Conservation (phyloP, 1,284 basidiomycete genomes). For the Xerocomus nothofagi region DNA sequence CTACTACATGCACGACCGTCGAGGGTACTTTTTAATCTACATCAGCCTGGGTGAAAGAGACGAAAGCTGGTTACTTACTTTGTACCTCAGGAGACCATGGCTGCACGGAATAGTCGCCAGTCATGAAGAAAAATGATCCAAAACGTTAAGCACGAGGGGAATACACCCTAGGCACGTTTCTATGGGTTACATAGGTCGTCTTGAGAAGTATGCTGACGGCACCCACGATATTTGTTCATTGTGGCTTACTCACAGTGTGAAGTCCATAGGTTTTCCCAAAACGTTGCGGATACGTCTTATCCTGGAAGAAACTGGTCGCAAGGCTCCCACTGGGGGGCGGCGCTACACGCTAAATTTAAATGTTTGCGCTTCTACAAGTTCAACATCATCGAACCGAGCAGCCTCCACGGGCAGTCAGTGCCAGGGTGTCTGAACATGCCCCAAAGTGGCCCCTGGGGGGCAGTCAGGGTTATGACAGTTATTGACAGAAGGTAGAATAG, state of each 20-base stretch:
- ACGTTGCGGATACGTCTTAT: not conserved
- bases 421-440: not conserved
- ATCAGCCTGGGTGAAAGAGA: not conserved
- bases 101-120: not conserved
- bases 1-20: constrained; percentile 17
- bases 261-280: not conserved
- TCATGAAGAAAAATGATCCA: not conserved
- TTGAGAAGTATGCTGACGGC: constrained; percentile 5
- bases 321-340: not conserved
- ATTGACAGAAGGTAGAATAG: too few species aligned
- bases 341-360: not conserved
- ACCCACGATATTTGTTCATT: not conserved
- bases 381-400: not conserved
- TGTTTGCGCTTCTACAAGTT: not conserved
- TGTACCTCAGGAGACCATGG: constrained; percentile 10
- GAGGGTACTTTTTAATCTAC: constrained; percentile 16
- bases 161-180: not conserved
- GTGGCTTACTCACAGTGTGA: not conserved
- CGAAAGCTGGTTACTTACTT: constrained; percentile 7
- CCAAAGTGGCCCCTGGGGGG: too few species aligned
- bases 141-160: not conserved
- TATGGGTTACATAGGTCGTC: not conserved
- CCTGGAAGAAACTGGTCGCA: constrained; percentile 5
- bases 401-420: not conserved
- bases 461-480: not conserved